Percentiles rank a stretch among this genome's conserved stretches.
These are phyloP conservation scores for Neostapfia colusana DNA, from an alignment of 176 grass and related monocot genomes.

Conservation along the genomic window DNA sequence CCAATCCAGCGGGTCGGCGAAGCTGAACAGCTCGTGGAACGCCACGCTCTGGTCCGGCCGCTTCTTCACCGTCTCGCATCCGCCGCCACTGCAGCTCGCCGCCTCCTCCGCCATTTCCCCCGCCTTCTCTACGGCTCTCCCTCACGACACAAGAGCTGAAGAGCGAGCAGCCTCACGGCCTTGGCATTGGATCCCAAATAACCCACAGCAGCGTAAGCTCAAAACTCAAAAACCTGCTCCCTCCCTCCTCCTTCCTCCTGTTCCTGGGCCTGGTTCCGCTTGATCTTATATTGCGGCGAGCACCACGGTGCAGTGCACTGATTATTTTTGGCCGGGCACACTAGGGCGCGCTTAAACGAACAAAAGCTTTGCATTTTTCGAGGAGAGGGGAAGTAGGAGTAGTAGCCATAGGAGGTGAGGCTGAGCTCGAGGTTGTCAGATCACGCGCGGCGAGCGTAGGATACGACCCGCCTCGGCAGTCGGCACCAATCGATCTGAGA, in stretches of 20 bases:
- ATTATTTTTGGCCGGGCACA: slow-evolving; percentile 41
- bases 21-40: slow-evolving; percentile 80
- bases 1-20: slow-evolving; percentile 76
- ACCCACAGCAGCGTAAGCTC: background rate
- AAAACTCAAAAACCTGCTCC: slow-evolving; percentile 9
- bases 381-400: slow-evolving; percentile 19
- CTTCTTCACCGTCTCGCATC: slow-evolving; percentile 52
- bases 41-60: slow-evolving; percentile 58
- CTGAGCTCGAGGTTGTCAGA: background rate
- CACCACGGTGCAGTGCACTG: slow-evolving; percentile 17
- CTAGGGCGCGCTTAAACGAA: slow-evolving; percentile 35
- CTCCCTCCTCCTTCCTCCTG: slow-evolving; percentile 4
- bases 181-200: slow-evolving; percentile 43
- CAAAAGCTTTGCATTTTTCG: slow-evolving; percentile 9
- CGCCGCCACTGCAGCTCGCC: slow-evolving; percentile 41
- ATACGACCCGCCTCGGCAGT: background rate
- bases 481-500: background rate
- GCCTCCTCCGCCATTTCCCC: slow-evolving; percentile 46
- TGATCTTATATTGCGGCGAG: slow-evolving; percentile 44
- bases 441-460: slow-evolving; percentile 1
- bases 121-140: background rate
- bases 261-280: slow-evolving; percentile 27
- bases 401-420: slow-evolving; percentile 23
- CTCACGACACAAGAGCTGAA: background rate
- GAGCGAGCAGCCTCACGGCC: slow-evolving; percentile 3